Percentiles rank a stretch among this genome's conserved stretches.
phyloP scores from a whole-genome alignment of 2,329 filamentous ascomycete genomes.

The Cryphonectria nitschkei region DNA sequence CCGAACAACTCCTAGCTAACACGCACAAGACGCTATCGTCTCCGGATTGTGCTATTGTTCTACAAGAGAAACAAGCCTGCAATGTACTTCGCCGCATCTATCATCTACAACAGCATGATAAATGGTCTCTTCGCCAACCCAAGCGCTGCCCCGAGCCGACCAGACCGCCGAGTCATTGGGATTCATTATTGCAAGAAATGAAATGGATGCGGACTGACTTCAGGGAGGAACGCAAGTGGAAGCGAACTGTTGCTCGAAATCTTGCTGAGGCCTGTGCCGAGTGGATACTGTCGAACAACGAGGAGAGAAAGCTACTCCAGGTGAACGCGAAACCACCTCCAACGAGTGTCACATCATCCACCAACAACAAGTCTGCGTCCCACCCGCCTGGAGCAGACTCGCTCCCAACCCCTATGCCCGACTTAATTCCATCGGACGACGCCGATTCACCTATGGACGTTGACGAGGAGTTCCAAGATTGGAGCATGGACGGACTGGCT shows the following conservation, averaged over 20 bases:
- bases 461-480: constrained; percentile 43
- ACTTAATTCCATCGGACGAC: constrained; percentile 67
- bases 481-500: constrained; percentile 52
- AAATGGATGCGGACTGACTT: constrained; percentile 99
- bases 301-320: constrained; percentile 70
- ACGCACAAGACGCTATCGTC: constrained; percentile 91
- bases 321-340: constrained; percentile 61
- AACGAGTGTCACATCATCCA: constrained; percentile 19
- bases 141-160: constrained; percentile 82
- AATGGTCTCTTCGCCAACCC: constrained; percentile 90
- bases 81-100: constrained; percentile 86
- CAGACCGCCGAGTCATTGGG: constrained; percentile 78
- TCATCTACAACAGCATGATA: constrained; percentile 84
- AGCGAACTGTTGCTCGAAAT: constrained; percentile 77
- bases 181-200: constrained; percentile 86
- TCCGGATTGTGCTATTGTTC: constrained; percentile 78
- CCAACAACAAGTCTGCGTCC: constrained; percentile 4
- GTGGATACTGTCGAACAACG: constrained; percentile 69
- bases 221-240: constrained; percentile 92
- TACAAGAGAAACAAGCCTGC: constrained; percentile 86
- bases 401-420: constrained; percentile 62
- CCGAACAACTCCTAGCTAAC: constrained; percentile 75
- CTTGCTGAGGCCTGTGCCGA: constrained; percentile 83
- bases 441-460: constrained; percentile 58
- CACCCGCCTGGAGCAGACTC: constrained; percentile 34